Base-by-base conservation (phyloP, 495 filamentous ascomycete species). In the Pyrenula massariospora region DNA sequence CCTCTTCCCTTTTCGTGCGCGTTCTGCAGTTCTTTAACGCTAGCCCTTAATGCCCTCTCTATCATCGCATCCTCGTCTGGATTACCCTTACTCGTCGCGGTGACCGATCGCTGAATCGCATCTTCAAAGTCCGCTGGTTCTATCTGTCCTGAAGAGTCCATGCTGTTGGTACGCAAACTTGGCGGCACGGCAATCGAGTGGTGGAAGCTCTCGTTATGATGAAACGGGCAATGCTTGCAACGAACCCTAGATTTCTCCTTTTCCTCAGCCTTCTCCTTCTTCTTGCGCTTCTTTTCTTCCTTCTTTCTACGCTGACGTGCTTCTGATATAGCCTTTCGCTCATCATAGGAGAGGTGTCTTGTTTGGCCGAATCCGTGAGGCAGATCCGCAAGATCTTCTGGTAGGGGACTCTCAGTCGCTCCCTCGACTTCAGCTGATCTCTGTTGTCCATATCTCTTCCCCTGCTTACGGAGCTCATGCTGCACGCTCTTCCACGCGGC, bases 21-120 rank as follows among this genome's bases (percentile, higher is more conserved):
- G 56, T 63, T 60, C 49, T 81, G 74, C 55, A 89, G 70, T 58
- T 86, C 84, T 12, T 65, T 67, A 20, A 89, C 70, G 62, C 83
- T 87, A 2, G 85, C 83, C 21, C 85, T 70, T 50, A 91, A 84
- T 3, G 85, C 86, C 22, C 77, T 69, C 64, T 88, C 87, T 57
- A 91, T 73, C 57, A 77, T 71, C 36, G 72, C 73, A 59, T 90
- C 87, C 63, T 90, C 83, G n/a, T 77, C 73, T 0, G 70, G 59
- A 60, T 90, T 70, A 25, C 87, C 88, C 1, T 67, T 71, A 12
- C 86, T 88, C 5, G 85, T 89, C 62, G 84, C 77, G 19, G 68
- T 68, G 1, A 91, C 83, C 3, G 87, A 88, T 24, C 71, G 69
- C 47, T 74, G 74, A 59, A 92, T 89, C 1, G 86, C 87, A 20